These are phyloP conservation scores for Cardamine occulta DNA, from an alignment of 345 rosid genomes.

Conservation along the genomic window DNA sequence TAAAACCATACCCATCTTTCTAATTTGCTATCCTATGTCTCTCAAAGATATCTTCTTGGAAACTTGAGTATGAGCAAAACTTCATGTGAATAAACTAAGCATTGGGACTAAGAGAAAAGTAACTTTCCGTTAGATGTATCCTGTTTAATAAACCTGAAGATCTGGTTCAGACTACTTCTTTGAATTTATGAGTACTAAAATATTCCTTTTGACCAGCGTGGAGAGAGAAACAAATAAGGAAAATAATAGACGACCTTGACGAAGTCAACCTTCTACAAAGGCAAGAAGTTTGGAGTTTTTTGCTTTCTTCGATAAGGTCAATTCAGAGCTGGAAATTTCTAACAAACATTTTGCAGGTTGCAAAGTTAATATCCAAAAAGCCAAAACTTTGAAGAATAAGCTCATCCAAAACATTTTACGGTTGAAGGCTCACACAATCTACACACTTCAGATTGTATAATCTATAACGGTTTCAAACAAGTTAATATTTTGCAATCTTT, in stretches of 20 bases:
- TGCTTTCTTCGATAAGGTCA: neutral
- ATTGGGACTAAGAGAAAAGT: neutral
- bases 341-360: neutral
- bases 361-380: neutral
- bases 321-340: neutral
- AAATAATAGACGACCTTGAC: conserved; percentile 28
- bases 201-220: conserved; percentile 1
- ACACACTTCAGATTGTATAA: neutral
- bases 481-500: neutral
- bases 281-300: conserved; percentile 11
- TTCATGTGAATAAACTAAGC: neutral
- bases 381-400: neutral
- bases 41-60: conserved; percentile 5
- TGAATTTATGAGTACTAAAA: conserved; percentile 14
- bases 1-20: neutral
- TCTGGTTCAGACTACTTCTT: conserved; percentile 17
- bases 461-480: neutral
- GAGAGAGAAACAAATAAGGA: neutral
- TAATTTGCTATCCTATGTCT: neutral
- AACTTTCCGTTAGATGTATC: neutral
- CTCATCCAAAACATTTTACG: neutral
- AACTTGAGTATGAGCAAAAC: conserved; percentile 10
- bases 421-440: neutral
- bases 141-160: neutral
- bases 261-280: conserved; percentile 21